phyloP scores from a whole-genome alignment of 1,284 basidiomycete genomes.

The Marasmius fiardii region DNA sequence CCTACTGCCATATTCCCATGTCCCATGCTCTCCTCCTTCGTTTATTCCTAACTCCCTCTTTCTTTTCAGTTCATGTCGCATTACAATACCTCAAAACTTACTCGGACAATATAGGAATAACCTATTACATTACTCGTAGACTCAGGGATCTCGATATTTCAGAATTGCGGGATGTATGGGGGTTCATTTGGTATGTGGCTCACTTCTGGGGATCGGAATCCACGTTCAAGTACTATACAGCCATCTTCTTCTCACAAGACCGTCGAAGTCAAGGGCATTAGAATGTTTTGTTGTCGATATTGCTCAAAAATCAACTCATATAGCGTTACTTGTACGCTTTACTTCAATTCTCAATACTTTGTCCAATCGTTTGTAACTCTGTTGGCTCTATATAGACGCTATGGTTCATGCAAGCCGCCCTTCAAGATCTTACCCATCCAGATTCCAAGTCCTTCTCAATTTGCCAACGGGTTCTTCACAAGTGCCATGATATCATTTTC shows the following conservation, averaged over 20 bases:
- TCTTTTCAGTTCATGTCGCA: slow-evolving; percentile 90
- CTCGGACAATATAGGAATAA: slow-evolving; percentile 92
- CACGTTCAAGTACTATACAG: slow-evolving; percentile 37
- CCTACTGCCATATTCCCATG: slow-evolving; percentile 27
- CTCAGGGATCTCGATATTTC: slow-evolving; percentile 74
- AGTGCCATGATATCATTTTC: slow-evolving; percentile 97
- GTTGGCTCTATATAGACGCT: slow-evolving; percentile 62
- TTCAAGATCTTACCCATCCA: slow-evolving; percentile 77
- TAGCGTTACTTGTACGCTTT: slow-evolving; percentile 84
- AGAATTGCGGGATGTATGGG: slow-evolving; percentile 94
- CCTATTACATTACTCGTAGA: slow-evolving; percentile 88
- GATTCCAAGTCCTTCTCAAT: slow-evolving; percentile 84
- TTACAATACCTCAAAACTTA: slow-evolving; percentile 87
- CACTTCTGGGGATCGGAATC: slow-evolving; percentile 15
- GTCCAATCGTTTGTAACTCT: slow-evolving; percentile 12
- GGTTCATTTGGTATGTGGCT: slow-evolving; percentile 79
- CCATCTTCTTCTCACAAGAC: slow-evolving; percentile 88
- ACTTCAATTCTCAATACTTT: slow-evolving; percentile 12
- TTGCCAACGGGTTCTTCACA: slow-evolving; percentile 90
- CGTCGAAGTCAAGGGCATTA: slow-evolving; percentile 85
- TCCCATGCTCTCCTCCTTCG: slow-evolving; percentile 83
- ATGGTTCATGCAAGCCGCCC: slow-evolving; percentile 96
- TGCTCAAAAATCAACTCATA: slow-evolving; percentile 86
- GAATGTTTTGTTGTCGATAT: slow-evolving; percentile 89
- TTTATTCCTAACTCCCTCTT: slow-evolving; percentile 85